Conservation (phyloP, 805 yeast genomes). For the Barnettozyma sp. region DNA sequence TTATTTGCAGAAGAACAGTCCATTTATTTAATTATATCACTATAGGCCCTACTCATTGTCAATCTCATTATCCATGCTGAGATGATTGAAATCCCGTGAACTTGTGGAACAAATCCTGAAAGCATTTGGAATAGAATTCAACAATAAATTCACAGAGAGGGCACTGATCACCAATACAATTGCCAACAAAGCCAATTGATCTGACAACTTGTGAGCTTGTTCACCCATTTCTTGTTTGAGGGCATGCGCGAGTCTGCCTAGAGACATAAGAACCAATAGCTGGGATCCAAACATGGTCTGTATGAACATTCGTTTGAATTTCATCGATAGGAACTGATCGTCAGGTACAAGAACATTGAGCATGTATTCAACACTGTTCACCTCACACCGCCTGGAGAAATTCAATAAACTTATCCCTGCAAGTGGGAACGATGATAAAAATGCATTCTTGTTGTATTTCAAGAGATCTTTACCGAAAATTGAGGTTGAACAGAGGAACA, state of each 20-base stretch:
- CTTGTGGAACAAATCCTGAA: constrained; percentile 1
- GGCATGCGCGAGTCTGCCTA: constrained; percentile 4
- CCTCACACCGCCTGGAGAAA: neutral
- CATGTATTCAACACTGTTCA: neutral
- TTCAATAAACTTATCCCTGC: constrained; percentile 3
- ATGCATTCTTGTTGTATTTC: constrained; percentile 9
- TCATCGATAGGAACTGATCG: neutral
- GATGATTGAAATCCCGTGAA: too few species aligned
- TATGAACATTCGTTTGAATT: neutral
- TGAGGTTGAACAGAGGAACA: constrained; percentile 8
- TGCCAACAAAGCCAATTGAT: constrained; percentile 6
- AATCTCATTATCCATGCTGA: too few species aligned
- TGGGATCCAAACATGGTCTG: constrained; percentile 5
- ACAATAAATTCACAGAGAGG: constrained; percentile 3
- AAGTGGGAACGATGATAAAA: constrained; percentile 9
- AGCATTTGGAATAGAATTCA: constrained; percentile 6
- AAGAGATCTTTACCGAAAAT: constrained; percentile 15
- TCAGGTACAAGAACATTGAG: neutral
- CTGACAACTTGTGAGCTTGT: constrained; percentile 1
- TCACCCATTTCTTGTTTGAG: constrained; percentile 4
- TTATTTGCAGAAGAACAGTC: neutral
- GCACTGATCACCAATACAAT: constrained; percentile 5
- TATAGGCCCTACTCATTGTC: too few species aligned
- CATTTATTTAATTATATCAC: too few species aligned
- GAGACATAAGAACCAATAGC: constrained; percentile 2